Base-by-base conservation (phyloP, 2,329 filamentous ascomycete genomes). In the Trichoderma sp. region DNA sequence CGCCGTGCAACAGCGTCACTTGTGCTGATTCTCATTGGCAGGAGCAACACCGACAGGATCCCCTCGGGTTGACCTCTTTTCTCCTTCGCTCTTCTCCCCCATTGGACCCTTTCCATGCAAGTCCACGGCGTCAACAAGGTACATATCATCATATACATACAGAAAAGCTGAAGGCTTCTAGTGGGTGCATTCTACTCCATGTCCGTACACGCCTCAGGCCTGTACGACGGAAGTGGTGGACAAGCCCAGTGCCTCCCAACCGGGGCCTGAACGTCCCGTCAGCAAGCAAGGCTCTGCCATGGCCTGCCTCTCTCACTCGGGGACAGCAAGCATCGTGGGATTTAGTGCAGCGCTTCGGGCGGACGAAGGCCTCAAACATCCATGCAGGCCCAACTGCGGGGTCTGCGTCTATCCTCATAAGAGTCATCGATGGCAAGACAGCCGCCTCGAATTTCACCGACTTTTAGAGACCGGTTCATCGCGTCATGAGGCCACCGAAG, bases 331-430 rank as follows among this genome's bases (percentile, higher is more conserved):
- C 58, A 65, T 65, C 56, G 55, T 59, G 39, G 59, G 21, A 63
- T 55, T 63, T 45, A 26, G 34, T 44, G 39, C 41, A 63, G 59
- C 59, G 59, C 59, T 63, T 63, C 50, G 50, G 59, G 59, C 59
- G 59, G 59, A 63, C 59, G 59, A 63, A 39, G 24, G 59, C 59
- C 58, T 44, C 48, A 21, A 47, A 64, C 47, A 57, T 55, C 63
- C 63, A 65, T 58, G 56, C 63, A 60, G 43, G 63, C 64, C 64
- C 64, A 66, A 66, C 64, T 66, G 64, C 64, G 64, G 64, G 64
- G 64, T 65, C 63, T 48, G 30, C 44, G 30, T 51, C 47, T 51
- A 50, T 63, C 41, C 45, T 56, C 21, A 50, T 43, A 66, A 64
- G 64, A 66, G 64, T 66, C 64, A 66, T 66, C 39, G 60, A 63